Conservation (phyloP, 192 early-diverging fungal genomes). For the Coemansia sp. region DNA sequence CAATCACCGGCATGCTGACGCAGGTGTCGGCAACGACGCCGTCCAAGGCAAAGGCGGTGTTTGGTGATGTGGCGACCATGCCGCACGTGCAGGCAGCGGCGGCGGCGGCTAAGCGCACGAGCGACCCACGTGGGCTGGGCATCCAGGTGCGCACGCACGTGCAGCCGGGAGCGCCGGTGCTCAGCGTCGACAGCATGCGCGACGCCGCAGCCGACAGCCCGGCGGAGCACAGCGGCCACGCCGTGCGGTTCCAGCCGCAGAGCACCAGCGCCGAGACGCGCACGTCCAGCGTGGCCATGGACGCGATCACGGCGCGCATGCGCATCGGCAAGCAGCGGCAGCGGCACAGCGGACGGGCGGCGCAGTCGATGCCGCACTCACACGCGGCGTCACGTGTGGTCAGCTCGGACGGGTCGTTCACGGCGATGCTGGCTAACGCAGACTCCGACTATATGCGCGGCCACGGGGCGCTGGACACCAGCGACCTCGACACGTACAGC, state of each 20-base stretch:
- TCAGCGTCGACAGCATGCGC: conserved; percentile 4
- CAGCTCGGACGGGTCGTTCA: conserved; percentile 37
- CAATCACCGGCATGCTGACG: conserved; percentile 33
- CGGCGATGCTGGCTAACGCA: conserved; percentile 29
- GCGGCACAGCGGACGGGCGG: not conserved
- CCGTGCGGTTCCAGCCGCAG: conserved; percentile 13
- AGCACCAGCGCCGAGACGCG: conserved; percentile 4
- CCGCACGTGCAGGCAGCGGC: not conserved
- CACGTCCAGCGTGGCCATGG: conserved; percentile 30
- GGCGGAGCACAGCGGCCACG: conserved; percentile 9
- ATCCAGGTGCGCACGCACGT: not conserved
- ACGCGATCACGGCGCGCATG: conserved; percentile 32
- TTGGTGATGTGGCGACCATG: conserved; percentile 11
- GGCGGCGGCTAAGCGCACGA: not conserved
- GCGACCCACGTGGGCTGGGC: conserved; percentile 6
- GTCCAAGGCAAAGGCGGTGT: conserved; percentile 8
- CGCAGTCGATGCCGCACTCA: conserved; percentile 38
- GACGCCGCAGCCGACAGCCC: not conserved
- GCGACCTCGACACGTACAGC: conserved; percentile 26
- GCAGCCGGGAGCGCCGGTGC: not conserved
- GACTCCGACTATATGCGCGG: conserved; percentile 10
- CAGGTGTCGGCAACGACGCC: conserved; percentile 24
- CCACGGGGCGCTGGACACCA: conserved; percentile 11
- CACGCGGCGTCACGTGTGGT: conserved; percentile 21
- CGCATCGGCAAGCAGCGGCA: conserved; percentile 1